phyloP scores from a whole-genome alignment of 2,329 filamentous ascomycete species.

The Furcasterigmium furcatum region DNA sequence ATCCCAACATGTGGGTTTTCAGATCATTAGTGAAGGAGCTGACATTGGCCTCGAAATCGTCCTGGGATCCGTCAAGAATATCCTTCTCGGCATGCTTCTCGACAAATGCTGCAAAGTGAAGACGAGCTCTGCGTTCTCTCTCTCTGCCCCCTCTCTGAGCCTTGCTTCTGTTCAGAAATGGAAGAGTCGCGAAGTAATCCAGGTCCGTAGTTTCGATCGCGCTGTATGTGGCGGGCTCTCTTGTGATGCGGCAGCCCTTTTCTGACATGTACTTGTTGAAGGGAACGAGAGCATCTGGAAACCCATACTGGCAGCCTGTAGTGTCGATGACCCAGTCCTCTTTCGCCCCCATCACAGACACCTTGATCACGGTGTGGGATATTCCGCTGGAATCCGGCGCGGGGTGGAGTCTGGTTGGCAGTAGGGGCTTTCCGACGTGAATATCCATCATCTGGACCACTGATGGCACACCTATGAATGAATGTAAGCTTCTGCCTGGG shows the following conservation, averaged over 20 bases:
- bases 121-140: background rate
- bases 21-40: background rate
- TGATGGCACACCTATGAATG: background rate
- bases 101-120: background rate
- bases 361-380: background rate
- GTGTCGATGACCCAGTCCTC: background rate
- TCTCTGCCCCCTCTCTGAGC: background rate
- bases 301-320: background rate
- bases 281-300: background rate
- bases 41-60: background rate
- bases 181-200: background rate
- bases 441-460: background rate
- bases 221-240: background rate
- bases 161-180: background rate
- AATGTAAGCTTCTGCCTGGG: background rate
- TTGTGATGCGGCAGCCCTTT: background rate
- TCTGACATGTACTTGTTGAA: background rate
- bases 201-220: background rate
- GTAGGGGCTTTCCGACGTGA: background rate
- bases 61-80: background rate
- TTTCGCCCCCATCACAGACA: background rate
- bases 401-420: background rate
- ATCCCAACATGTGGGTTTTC: background rate
- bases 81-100: background rate
- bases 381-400: background rate